Conservation (phyloP, 2,329 filamentous ascomycete genomes). For the Pyricularia sp. region DNA sequence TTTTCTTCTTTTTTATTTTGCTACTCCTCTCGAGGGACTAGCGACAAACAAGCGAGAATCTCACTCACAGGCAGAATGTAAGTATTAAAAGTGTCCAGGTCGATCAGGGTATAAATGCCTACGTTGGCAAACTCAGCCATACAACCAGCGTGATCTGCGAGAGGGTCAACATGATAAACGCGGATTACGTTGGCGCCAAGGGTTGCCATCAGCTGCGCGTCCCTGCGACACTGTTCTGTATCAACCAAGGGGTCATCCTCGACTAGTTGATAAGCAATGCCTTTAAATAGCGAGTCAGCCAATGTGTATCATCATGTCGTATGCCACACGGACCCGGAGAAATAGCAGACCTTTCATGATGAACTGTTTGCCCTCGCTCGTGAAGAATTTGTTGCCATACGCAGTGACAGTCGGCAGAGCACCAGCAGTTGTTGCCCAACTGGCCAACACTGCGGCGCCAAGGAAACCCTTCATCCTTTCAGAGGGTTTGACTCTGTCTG, state of each 20-base stretch:
- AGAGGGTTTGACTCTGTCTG: neutral
- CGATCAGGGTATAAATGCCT: constrained; percentile 74
- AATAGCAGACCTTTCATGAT: constrained; percentile 58
- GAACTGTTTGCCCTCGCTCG: constrained; percentile 66
- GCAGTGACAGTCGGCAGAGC: constrained; percentile 33
- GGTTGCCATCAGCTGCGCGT: constrained; percentile 64
- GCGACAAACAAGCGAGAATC: neutral
- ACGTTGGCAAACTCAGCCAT: constrained; percentile 69
- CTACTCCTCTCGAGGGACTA: neutral
- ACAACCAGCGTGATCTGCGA: constrained; percentile 59
- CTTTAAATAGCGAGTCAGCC: constrained; percentile 25
- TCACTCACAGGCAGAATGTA: constrained; percentile 49
- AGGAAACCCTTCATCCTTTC: neutral
- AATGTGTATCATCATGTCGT: neutral
- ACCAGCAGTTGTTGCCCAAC: constrained; percentile 18
- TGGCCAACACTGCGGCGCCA: constrained; percentile 18
- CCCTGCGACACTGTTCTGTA: constrained; percentile 60
- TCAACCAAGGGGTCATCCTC: constrained; percentile 63
- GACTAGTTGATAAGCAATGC: constrained; percentile 57
- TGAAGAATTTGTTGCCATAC: constrained; percentile 76
- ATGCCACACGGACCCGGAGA: neutral
- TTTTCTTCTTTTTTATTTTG: no score
- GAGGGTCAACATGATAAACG: constrained; percentile 73
- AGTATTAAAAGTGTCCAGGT: constrained; percentile 63
- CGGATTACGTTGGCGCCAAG: constrained; percentile 75